Conservation (phyloP, 139 green algal species). For the Mesostigma viride region DNA sequence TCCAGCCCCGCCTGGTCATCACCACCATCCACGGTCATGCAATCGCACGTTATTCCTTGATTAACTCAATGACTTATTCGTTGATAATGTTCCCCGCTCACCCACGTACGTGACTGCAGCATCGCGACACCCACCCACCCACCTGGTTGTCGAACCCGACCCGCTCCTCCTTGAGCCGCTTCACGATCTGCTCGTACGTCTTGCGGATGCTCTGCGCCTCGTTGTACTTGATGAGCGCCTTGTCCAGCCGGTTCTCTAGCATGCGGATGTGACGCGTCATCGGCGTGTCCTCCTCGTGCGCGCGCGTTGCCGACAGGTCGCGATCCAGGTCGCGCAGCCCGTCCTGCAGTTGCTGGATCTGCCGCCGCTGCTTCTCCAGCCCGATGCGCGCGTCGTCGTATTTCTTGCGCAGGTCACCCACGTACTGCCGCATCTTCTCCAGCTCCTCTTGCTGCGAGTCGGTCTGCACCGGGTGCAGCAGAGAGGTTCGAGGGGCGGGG, state of each 20-base stretch:
- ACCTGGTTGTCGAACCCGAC: slow-evolving; percentile 34
- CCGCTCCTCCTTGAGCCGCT: slow-evolving; percentile 31
- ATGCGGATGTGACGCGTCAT: slow-evolving; percentile 27
- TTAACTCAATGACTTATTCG: too few relatives aligned
- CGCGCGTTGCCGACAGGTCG: too few relatives aligned
- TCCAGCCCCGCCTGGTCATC: too few relatives aligned
- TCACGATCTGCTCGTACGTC: slow-evolving; percentile 48
- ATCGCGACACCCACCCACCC: background rate
- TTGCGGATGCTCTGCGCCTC: slow-evolving; percentile 46
- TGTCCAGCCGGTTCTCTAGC: slow-evolving; percentile 54
- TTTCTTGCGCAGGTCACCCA: slow-evolving; percentile 35
- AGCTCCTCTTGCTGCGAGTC: slow-evolving; percentile 34
- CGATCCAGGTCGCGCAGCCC: slow-evolving; percentile 26
- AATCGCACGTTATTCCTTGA: too few relatives aligned
- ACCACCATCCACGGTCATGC: too few relatives aligned
- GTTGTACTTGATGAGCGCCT: slow-evolving; percentile 50
- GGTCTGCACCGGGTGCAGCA: too few relatives aligned
- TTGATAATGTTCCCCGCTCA: too few relatives aligned
- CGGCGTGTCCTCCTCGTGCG: slow-evolving; percentile 23
- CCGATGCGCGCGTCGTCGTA: slow-evolving; percentile 44
- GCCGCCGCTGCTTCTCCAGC: too few relatives aligned
- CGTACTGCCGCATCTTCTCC: slow-evolving; percentile 31
- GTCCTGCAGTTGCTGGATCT: slow-evolving; percentile 17
- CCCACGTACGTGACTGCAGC: too few relatives aligned
- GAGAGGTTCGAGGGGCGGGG: too few relatives aligned